A percentile compares a stretch with the other conserved stretches of the same genome.
These are phyloP conservation scores for Mycena kentingensis DNA, from an alignment of 768 basidiomycete genomes.

Conservation along the genomic window DNA sequence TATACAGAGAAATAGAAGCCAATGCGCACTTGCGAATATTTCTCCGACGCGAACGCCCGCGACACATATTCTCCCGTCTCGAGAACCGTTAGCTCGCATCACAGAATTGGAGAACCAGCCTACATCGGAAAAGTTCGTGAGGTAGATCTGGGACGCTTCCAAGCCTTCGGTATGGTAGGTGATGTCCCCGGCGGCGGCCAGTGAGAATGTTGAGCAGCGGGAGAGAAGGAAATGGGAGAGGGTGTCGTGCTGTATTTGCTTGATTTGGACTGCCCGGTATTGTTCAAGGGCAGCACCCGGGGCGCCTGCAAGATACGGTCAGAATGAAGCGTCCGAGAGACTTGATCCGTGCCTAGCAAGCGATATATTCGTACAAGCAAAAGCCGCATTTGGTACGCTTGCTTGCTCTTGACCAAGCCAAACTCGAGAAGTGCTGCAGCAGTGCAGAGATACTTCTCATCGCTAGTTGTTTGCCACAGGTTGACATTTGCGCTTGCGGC, in stretches of 20 bases:
- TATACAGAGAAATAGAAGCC: background rate
- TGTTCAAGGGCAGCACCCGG: constrained; percentile 75
- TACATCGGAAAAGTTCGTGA: constrained; percentile 80
- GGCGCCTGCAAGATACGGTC: constrained; percentile 52
- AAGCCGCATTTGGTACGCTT: constrained; percentile 77
- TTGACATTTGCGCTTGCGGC: constrained; percentile 68
- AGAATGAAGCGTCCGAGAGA: background rate
- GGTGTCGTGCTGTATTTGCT: constrained; percentile 88
- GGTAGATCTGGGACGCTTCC: constrained; percentile 79
- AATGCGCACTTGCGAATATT: constrained; percentile 71
- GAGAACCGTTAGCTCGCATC: constrained; percentile 6
- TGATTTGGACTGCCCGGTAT: constrained; percentile 74
- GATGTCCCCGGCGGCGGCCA: constrained; percentile 74
- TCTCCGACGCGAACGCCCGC: constrained; percentile 76
- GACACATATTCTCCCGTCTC: constrained; percentile 81
- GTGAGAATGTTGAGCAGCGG: constrained; percentile 76
- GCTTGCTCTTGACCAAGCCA: constrained; percentile 69
- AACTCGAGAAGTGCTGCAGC: constrained; percentile 72
- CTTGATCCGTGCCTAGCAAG: constrained; percentile 58
- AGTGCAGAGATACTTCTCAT: constrained; percentile 61
- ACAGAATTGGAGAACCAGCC: constrained; percentile 11
- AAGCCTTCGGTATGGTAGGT: constrained; percentile 75
- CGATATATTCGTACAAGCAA: constrained; percentile 82
- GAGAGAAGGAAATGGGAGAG: constrained; percentile 82
- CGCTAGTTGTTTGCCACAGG: constrained; percentile 58